These are phyloP conservation scores for Ophiostoma triangulosporum DNA, from an alignment of 2,329 filamentous ascomycete genomes.

Conservation along the genomic window DNA sequence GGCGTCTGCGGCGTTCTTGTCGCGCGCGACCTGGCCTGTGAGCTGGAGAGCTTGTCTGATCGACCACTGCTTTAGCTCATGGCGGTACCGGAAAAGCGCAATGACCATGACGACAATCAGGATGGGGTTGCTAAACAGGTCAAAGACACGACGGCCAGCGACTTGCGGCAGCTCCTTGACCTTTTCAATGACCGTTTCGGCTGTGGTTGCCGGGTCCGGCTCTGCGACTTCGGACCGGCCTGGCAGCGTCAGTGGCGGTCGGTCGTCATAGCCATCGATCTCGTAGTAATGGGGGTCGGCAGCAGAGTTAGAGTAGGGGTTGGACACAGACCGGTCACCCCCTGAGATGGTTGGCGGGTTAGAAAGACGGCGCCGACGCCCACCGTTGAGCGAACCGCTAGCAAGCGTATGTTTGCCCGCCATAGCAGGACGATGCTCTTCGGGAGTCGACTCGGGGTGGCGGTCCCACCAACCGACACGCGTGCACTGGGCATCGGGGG, in stretches of 20 bases:
- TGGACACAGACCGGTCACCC: neutral
- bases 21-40: neutral
- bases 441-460: constrained; percentile 16
- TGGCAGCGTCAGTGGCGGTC: constrained; percentile 11
- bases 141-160: constrained; percentile 35
- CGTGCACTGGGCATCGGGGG: constrained; percentile 13
- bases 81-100: constrained; percentile 24
- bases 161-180: constrained; percentile 37
- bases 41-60: neutral
- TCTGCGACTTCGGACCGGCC: constrained; percentile 15
- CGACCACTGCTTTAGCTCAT: constrained; percentile 6
- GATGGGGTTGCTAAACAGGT: constrained; percentile 43
- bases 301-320: neutral
- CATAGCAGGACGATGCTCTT: constrained; percentile 45
- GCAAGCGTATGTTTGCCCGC: constrained; percentile 56
- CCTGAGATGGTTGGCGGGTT: constrained; percentile 9
- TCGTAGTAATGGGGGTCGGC: neutral
- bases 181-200: constrained; percentile 29
- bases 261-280: neutral
- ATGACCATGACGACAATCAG: constrained; percentile 32
- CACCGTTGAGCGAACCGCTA: neutral
- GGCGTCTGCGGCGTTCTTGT: neutral
- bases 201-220: constrained; percentile 15
- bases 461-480: constrained; percentile 14
- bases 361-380: neutral